Percentiles rank a stretch among this genome's conserved stretches.
These are phyloP conservation scores for Venturia effusa DNA, from an alignment of 2,329 filamentous ascomycete genomes.

Conservation along the genomic window DNA sequence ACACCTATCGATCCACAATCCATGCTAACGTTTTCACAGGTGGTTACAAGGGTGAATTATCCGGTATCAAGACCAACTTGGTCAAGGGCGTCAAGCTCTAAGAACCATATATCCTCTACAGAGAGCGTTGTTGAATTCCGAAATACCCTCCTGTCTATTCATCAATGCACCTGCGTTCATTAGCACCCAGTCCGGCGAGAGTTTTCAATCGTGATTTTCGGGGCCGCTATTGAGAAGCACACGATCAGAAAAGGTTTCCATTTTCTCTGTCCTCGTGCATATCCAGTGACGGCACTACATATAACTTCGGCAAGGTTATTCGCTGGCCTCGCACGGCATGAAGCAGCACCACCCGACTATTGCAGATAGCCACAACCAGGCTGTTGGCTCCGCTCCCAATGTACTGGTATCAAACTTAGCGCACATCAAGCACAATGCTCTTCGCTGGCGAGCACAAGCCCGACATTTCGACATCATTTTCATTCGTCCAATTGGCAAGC, in stretches of 20 bases:
- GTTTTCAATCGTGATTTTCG: not conserved
- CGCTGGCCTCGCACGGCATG: not conserved
- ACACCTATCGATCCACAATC: not conserved
- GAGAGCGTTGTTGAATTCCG: not conserved
- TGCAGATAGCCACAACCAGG: not conserved
- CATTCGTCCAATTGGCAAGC: not conserved
- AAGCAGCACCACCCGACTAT: not conserved
- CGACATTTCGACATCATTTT: not conserved
- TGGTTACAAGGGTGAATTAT: conserved; percentile 82
- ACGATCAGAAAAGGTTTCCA: not conserved
- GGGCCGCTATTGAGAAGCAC: not conserved
- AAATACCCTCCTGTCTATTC: not conserved
- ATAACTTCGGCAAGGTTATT: not conserved
- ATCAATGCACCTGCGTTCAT: not conserved
- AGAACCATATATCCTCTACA: not conserved
- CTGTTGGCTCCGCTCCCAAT: not conserved
- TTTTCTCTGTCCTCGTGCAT: not conserved
- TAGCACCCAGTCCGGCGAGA: not conserved
- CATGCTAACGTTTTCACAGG: conserved; percentile 64
- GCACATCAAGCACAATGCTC: not conserved
- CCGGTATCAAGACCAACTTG: conserved; percentile 88
- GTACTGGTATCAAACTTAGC: not conserved
- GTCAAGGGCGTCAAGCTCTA: conserved; percentile 82
- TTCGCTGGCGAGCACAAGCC: not conserved
- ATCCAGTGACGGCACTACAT: not conserved